A percentile compares a stretch with the other conserved stretches of the same genome.
Evolutionary conservation across 257 asterid genomes (phyloP).

Genomic region (Apocynum venetum): DNA sequence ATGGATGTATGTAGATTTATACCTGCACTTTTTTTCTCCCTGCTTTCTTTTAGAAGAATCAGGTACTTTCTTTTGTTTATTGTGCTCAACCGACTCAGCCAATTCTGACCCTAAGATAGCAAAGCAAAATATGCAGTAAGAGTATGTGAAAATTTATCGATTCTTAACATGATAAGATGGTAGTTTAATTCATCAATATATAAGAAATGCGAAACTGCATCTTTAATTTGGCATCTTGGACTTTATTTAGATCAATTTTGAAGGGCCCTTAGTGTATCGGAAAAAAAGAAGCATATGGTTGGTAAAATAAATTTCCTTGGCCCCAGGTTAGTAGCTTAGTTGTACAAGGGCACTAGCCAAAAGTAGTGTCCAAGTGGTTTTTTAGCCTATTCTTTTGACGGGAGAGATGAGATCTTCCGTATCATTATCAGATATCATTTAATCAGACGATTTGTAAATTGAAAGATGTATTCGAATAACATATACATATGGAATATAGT

Average conservation of each 20-base stretch:
- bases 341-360: slow-evolving; percentile 26
- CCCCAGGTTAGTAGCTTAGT: neutral
- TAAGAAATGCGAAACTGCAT: no score
- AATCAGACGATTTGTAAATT: no score
- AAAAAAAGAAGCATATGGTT: neutral
- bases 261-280: no score
- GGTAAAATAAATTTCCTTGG: neutral
- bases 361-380: slow-evolving; percentile 14
- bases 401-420: no score
- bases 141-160: no score
- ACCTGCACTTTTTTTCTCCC: neutral
- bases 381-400: no score
- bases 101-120: neutral
- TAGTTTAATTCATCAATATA: no score
- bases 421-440: no score
- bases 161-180: neutral
- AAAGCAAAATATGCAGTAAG: neutral
- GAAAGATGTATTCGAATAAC: no score
- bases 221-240: neutral
- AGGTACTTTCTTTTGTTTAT: slow-evolving; percentile 2
- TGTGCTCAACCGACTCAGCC: neutral
- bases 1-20: neutral
- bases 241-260: no score
- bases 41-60: slow-evolving; percentile 9
- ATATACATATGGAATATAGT: no score